Conservation (phyloP, 192 early-diverging fungal genomes). For the Coemansia sp. region DNA sequence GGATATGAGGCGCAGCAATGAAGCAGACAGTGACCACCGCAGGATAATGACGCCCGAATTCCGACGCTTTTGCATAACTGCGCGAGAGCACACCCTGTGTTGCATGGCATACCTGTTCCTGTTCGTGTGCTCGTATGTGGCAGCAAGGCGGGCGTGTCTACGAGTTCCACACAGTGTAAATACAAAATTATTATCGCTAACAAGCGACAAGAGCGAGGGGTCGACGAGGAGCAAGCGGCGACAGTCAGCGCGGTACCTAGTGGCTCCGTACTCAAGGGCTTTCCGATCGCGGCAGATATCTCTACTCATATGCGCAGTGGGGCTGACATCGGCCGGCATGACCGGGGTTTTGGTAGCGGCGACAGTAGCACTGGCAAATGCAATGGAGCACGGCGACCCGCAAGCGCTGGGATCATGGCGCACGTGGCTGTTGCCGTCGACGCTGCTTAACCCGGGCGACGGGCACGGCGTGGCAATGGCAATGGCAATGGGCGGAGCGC, state of each 20-base stretch:
- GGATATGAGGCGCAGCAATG: conserved; percentile 53
- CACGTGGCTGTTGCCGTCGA: conserved; percentile 49
- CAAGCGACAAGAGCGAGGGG: background rate
- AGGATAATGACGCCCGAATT: conserved; percentile 56
- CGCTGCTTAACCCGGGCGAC: conserved; percentile 39
- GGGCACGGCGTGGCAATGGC: background rate
- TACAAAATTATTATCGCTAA: background rate
- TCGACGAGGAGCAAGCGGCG: background rate
- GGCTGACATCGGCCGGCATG: conserved; percentile 46
- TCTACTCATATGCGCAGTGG: conserved; percentile 29
- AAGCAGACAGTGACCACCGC: conserved; percentile 50
- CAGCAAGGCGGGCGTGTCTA: conserved; percentile 33
- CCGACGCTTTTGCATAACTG: conserved; percentile 43
- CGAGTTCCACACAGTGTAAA: conserved; percentile 1
- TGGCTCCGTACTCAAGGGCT: conserved; percentile 32
- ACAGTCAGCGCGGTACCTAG: conserved; percentile 19
- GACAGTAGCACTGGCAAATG: conserved; percentile 48
- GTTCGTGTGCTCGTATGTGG: conserved; percentile 36
- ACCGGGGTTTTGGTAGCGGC: conserved; percentile 29
- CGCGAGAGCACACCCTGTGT: conserved; percentile 50
- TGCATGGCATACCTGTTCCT: conserved; percentile 32
- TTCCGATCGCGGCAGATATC: conserved; percentile 49
- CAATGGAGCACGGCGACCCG: conserved; percentile 49
- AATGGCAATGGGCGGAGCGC: conserved; percentile 20
- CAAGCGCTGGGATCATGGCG: conserved; percentile 36